These are phyloP conservation scores for Rhodotorula diobovata DNA, from an alignment of 768 basidiomycete genomes.

Conservation along the genomic window DNA sequence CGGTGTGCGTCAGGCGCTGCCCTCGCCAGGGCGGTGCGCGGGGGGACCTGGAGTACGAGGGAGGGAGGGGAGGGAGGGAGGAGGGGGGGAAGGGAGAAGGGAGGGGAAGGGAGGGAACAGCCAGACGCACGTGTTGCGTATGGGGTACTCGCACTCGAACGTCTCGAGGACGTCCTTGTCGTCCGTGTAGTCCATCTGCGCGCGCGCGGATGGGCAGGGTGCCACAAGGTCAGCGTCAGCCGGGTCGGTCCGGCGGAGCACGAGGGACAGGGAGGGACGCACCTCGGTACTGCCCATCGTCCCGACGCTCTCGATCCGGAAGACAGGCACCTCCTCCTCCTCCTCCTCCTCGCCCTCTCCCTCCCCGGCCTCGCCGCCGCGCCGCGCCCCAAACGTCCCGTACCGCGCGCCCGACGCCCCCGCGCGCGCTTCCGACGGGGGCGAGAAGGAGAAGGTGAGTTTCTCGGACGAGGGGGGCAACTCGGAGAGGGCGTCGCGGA, in stretches of 20 bases:
- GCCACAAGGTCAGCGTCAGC: neutral
- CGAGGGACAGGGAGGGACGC: neutral
- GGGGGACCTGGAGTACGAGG: too few relatives aligned
- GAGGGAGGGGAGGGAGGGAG: neutral
- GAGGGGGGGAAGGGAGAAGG: neutral
- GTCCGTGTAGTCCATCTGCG: constrained; percentile 82
- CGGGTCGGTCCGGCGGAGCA: neutral
- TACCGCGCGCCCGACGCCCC: constrained; percentile 30
- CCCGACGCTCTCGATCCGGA: constrained; percentile 75
- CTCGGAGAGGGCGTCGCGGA: constrained; percentile 85
- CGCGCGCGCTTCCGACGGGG: constrained; percentile 48
- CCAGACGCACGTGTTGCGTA: constrained; percentile 64
- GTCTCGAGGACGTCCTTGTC: constrained; percentile 84
- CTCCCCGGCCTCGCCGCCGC: too few relatives aligned
- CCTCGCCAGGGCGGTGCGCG: too few relatives aligned
- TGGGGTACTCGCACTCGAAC: constrained; percentile 68
- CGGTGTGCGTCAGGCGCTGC: too few relatives aligned
- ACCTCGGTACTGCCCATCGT: constrained; percentile 83
- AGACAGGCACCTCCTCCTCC: constrained; percentile 55
- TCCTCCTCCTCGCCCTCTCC: constrained; percentile 40
- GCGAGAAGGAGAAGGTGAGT: constrained; percentile 75
- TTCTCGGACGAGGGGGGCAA: constrained; percentile 82
- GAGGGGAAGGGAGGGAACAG: neutral
- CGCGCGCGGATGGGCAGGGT: too few relatives aligned
- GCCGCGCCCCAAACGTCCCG: neutral